Base-by-base conservation (phyloP, 129 eudicot genomes). In the Flaveria trinervia region DNA sequence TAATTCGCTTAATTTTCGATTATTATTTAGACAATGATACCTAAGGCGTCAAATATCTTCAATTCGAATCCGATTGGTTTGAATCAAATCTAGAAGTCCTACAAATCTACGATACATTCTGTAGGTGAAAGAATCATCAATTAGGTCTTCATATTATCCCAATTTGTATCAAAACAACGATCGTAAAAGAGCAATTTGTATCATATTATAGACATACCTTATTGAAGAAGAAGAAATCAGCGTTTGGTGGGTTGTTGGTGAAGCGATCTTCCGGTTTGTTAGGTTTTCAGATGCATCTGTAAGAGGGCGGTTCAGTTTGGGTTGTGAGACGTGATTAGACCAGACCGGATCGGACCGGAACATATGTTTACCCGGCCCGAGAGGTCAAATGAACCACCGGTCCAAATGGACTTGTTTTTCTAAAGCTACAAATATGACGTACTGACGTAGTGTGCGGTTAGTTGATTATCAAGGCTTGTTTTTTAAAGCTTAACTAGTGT, bases 201-300 rank as follows among this genome's bases (percentile, higher is more conserved):
- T 28, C 3, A 28, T 28, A 46, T 50, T 50, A 10, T 44, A 77
- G 74, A 51, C 56, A 43, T 77, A 77, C 74, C 68, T 77, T 52
- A 25, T 54, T 67, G n/a, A 60, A 59, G 72, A 33, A 59, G 72
- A 33, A 11, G 65, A 14, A 65, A 66, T 76, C 73, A 36, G 59
- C 73, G 54, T 65, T 30, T 28, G 33, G 56, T 43, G 56, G 1
- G 49, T 12, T 11, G 13, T 10, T 45, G 41, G 7, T 36, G 41
- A 36, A 36, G 41, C 41, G 41, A 36, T 36, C 41, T 36, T 36
- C 7, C 0, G 41, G 41, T 36, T 36, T 36, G 41, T 36, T 36
- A 45, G 13, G 49, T 45, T 45, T 45, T 9, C 13, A 45, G 49
- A 12, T 2, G 9, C 12, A 44, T n/a, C 30, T 11, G 7, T 12